Conservation (phyloP, 495 filamentous ascomycete species). For the Tuber brumale region DNA sequence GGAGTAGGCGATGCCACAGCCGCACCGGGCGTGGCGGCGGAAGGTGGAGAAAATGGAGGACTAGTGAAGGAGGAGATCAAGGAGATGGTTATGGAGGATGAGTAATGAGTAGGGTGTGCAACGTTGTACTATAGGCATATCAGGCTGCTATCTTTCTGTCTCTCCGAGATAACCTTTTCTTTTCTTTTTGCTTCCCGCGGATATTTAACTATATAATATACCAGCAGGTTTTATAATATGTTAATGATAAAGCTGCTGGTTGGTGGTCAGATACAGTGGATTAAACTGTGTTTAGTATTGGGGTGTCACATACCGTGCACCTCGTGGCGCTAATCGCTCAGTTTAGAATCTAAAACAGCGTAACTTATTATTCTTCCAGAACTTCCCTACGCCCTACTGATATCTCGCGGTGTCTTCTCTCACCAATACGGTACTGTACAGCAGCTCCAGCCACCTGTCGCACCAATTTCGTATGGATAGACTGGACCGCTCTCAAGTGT, state of each 20-base stretch:
- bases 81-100: constrained; percentile 60
- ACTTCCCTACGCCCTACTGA: neutral
- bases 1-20: constrained; percentile 42
- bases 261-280: neutral
- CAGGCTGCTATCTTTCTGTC: neutral
- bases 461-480: neutral
- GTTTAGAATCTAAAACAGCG: neutral
- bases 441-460: neutral
- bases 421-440: neutral
- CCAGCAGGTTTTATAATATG: neutral
- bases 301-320: neutral
- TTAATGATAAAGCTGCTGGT: neutral
- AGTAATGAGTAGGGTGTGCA: constrained; percentile 21
- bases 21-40: constrained; percentile 43
- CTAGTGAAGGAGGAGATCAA: constrained; percentile 50
- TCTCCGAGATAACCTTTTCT: neutral
- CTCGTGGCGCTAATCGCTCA: neutral
- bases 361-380: neutral
- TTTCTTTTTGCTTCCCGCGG: neutral
- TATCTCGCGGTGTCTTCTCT: neutral
- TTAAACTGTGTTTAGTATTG: neutral
- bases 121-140: neutral
- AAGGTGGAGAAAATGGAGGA: constrained; percentile 41
- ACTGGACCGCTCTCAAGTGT: too few species aligned
- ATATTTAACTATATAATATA: neutral